These are phyloP conservation scores for Cryphonectria nitschkei DNA, from an alignment of 2,329 filamentous ascomycete species.

Conservation along the genomic window DNA sequence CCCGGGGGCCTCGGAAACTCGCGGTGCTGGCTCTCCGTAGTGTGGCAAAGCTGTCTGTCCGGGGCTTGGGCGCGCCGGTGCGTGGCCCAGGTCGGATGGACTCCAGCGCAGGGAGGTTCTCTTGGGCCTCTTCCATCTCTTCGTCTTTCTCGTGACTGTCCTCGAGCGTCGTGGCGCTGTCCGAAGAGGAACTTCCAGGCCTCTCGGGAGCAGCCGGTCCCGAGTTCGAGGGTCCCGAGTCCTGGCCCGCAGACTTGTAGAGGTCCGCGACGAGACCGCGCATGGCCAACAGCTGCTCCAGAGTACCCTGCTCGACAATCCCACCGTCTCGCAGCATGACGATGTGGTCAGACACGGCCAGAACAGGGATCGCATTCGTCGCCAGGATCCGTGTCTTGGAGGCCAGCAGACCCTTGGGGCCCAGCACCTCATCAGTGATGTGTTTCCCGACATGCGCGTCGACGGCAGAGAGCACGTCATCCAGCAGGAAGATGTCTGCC, in stretches of 20 bases:
- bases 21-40: slow-evolving; percentile 88
- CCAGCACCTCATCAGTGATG: slow-evolving; percentile 92
- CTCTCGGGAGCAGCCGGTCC: slow-evolving; percentile 35
- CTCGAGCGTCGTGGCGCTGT: slow-evolving; percentile 62
- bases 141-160: slow-evolving; percentile 63
- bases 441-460: slow-evolving; percentile 96
- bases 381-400: slow-evolving; percentile 91
- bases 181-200: slow-evolving; percentile 47
- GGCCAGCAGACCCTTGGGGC: slow-evolving; percentile 77
- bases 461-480: slow-evolving; percentile 95
- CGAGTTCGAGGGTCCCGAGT: slow-evolving; percentile 39
- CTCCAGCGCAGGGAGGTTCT: slow-evolving; percentile 70
- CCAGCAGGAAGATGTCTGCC: slow-evolving; percentile 93
- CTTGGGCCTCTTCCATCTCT: slow-evolving; percentile 77
- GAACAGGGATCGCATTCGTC: slow-evolving; percentile 91
- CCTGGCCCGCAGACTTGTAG: slow-evolving; percentile 73
- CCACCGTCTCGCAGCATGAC: slow-evolving; percentile 80
- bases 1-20: slow-evolving; percentile 83
- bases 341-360: slow-evolving; percentile 89
- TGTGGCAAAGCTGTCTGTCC: slow-evolving; percentile 74
- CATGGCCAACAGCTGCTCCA: slow-evolving; percentile 88
- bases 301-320: slow-evolving; percentile 86
- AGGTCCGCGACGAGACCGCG: slow-evolving; percentile 87
- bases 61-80: slow-evolving; percentile 51
- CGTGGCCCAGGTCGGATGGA: slow-evolving; percentile 28